Evolutionary conservation across 345 rosid genomes (phyloP), one percentile per base, ranked within the genome.

Genomic region (Salix udensis): DNA sequence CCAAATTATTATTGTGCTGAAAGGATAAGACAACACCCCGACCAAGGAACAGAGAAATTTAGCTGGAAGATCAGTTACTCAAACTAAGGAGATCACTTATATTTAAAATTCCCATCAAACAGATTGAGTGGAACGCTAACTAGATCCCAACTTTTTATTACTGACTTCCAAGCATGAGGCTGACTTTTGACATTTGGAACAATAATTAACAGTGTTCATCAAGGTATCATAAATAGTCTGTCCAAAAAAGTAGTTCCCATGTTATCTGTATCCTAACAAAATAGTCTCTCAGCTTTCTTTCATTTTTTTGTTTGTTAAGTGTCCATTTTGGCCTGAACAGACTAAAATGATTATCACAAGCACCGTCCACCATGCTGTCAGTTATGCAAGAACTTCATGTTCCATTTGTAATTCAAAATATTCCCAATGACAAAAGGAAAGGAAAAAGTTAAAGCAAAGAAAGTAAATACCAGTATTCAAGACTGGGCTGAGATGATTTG

Each of bases 401-500:
- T 11, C 60, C 24, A 72, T 34, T 36, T 65, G 19, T 12, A 19
- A 30, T 3, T 42, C 19, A 7, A 67, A n/a, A 28, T 23, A 28
- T 30, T 73, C 37, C 30, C 46, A 1, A 12, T 4, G 1, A 60
- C n/a, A 7, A 44, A 58, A 55, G 26, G 24, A 46, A 37, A 23
- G 39, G 16, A 8, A 44, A 11, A 23, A 53, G 50, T 34, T 16
- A 26, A 13, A 36, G 46, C 3, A 75, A 8, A 4, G 42, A 61
- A 68, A 71, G 16, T 8, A 48, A 15, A 69, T 77, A 81, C 84
- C 84, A 81, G 70, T 67, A 81, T 68, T 81, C 80, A 67, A 81
- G 75, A 67, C 80, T 73, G 69, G 84, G 80, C 64, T 81, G 80
- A 19, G 84, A 77, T 53, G 77, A 76, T 69, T 81, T 81, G 58